These are phyloP conservation scores for Clathrospora elynae DNA, from an alignment of 2,329 filamentous ascomycete genomes.

Conservation along the genomic window DNA sequence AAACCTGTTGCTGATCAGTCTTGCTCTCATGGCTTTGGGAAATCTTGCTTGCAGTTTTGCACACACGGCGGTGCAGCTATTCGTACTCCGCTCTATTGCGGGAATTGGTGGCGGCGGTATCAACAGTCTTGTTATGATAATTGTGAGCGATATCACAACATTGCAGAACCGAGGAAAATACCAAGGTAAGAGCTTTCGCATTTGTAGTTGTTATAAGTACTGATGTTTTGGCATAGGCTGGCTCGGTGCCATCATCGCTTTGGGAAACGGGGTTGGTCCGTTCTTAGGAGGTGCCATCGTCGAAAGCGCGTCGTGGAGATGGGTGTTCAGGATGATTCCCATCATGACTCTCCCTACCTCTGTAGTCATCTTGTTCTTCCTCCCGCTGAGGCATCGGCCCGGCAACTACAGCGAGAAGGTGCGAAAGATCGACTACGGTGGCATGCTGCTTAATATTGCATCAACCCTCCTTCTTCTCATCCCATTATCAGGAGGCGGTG, in stretches of 20 bases:
- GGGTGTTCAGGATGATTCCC: conserved; percentile 25
- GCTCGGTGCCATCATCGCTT: conserved; percentile 24
- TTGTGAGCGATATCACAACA: conserved; percentile 45
- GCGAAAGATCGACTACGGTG: conserved; percentile 64
- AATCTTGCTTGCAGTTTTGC: conserved; percentile 65
- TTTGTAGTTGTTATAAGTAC: neutral
- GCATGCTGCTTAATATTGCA: conserved; percentile 59
- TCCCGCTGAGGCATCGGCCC: conserved; percentile 53
- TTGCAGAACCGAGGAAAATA: conserved; percentile 45
- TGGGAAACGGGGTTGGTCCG: conserved; percentile 27
- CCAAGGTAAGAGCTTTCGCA: conserved; percentile 28
- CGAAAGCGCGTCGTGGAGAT: conserved; percentile 23
- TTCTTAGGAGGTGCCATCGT: conserved; percentile 29
- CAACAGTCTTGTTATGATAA: conserved; percentile 48
- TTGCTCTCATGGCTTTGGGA: conserved; percentile 59
- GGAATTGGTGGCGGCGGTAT: conserved; percentile 67
- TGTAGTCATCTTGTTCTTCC: conserved; percentile 22
- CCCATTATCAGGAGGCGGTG: conserved; percentile 65
- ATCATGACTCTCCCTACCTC: conserved; percentile 19
- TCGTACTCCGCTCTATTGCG: conserved; percentile 63
- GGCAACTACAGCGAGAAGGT: conserved; percentile 54
- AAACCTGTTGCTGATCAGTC: conserved; percentile 56
- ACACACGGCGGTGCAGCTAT: conserved; percentile 61
- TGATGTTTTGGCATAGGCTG: conserved; percentile 9
- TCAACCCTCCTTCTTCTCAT: conserved; percentile 67